Base-by-base conservation (phyloP, 176 grass and related monocot genomes). In the Eragrostis curvula region DNA sequence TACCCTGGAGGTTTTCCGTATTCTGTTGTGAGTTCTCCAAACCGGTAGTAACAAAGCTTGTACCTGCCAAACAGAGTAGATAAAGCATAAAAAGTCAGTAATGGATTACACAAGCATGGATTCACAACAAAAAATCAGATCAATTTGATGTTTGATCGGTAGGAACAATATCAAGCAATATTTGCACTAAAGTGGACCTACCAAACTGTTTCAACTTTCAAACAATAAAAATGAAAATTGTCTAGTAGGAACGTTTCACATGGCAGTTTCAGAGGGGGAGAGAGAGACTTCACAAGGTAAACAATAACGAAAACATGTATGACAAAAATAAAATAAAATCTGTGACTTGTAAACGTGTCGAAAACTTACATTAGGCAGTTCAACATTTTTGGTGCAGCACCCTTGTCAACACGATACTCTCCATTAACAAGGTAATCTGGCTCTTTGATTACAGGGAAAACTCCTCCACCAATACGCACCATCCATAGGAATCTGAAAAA, bases 341-440 rank as follows among this genome's bases (percentile, higher is more conserved):
- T 4, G 12, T 51, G 0, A 12, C 16, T 41, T 20, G 28, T 20
- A 45, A 85, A 70, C 9, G 18, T 28, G 21, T 50, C 12, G 39
- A 29, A 74, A 71, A 72, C 90, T 94, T 94, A 99, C 96, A 99
- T 99, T 79, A 99, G 87, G 82, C 96, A 99, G 42, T 99, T 99
- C 83, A 99, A 88, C 96, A 99, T 96, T 87, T 99, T 99, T 83
- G 91, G 91, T 23, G 96, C 87, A 64, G 96, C 96, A n/a, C 96
- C 96, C 65, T 99, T 99, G 66, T 99, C 96, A 83, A 99, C 74
- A 79, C 93, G 96, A 77, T 93, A 99, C 55, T 99, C 96, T 41
- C 96, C 96, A 25, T 99, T 99, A 52, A 96, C 93, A 90, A 96
- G 96, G 87, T 99, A 99, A 88, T 99, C 96, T 40, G 96, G 93